Evolutionary conservation across 2,329 filamentous ascomycete species (phyloP), one percentile per base, ranked within the genome.

Genomic region (Trichoderma sp.): DNA sequence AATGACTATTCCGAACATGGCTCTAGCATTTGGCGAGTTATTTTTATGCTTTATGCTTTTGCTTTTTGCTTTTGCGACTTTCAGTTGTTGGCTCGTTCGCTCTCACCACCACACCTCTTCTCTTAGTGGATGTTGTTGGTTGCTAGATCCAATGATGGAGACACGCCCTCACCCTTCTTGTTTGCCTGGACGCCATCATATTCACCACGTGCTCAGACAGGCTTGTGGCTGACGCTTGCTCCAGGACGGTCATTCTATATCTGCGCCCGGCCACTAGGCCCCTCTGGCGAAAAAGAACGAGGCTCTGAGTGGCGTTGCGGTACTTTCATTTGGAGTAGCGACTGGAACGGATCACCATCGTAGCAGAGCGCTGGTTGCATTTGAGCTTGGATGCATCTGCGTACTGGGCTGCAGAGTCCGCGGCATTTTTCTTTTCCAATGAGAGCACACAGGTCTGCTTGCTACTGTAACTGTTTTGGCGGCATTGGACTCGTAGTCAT

Each of bases 231-330:
- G 67, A 81, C 75, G 14, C 71, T 75, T 76, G 35, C 38, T 21
- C 65, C 62, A 90, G 89, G 90, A 6, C 86, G 91, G 45, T 90
- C 89, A 1, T 93, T 93, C 80, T 93, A 90, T 82, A 89, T 91
- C 75, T 93, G 91, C 77, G 82, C 88, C 16, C 89, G 93, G 56
- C 97, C 97, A 4, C 85, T 98, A 2, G 96, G 95, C 0, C 95
- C 95, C 1, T 94, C 92, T 29, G 97, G 95, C 0, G 90, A 93
- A 79, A 97, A 97, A 82, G 95, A 97, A 83, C 93, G 88, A 76
- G 93, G 92, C 2, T 95, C 95, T 0, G 89, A 97, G 81, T 98
- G 95, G 94, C 91, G 94, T 60, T 98, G 96, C 83, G 87, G 89
- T 3, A 98, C 95, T 0, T 98, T 98, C 80, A 95, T 92, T 38